Evolutionary conservation across 2,329 filamentous ascomycete species (phyloP), one percentile per base, ranked within the genome.

Genomic region (Claviceps cyperi): DNA sequence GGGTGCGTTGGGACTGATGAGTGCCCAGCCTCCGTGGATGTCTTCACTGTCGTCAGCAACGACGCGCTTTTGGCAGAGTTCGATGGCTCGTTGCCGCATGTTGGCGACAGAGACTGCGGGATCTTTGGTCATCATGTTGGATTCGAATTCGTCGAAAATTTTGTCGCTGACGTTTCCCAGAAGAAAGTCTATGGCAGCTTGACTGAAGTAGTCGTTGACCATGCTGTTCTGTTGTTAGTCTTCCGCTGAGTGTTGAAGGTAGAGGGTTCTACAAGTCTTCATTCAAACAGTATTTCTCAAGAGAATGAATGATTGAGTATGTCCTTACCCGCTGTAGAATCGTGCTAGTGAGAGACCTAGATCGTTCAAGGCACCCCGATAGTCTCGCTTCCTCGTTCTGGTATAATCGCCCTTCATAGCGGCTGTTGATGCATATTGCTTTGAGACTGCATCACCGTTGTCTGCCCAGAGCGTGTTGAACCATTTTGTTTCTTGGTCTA

Each of bases 381-480:
- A 92, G 62, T 97, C 85, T 44, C 92, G 80, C 67, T 94, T 95
- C 51, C 83, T 77, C 2, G 90, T 96, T 43, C 92, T 78, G 1
- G 92, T 98, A 62, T 91, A 98, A 64, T 98, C 92, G 8, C 92
- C 92, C 63, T 98, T 98, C 67, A 98, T 80, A 0, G 92, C 92
- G 2, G 89, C 88, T 0, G 92, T 97, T 9, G 89, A 94, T 1
- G 92, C 89, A 64, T 98, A 98, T 64, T 96, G 91, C 57, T 90
- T 89, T 0, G 88, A 94, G 50, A 97, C 88, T 0, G 90, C 88
- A 64, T 98, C 92, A 14, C 92, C 92, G 57, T 98, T 98, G 63
- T 98, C 92, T 0, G 92, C 92, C 91, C 92, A 98, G 0, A 97
- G 72, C 0, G 80, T 89, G 65, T 98, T 97, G 70, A 97, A 97